These are phyloP conservation scores for Tolypocladium tundrense DNA, from an alignment of 2,329 filamentous ascomycete genomes.

Conservation along the genomic window DNA sequence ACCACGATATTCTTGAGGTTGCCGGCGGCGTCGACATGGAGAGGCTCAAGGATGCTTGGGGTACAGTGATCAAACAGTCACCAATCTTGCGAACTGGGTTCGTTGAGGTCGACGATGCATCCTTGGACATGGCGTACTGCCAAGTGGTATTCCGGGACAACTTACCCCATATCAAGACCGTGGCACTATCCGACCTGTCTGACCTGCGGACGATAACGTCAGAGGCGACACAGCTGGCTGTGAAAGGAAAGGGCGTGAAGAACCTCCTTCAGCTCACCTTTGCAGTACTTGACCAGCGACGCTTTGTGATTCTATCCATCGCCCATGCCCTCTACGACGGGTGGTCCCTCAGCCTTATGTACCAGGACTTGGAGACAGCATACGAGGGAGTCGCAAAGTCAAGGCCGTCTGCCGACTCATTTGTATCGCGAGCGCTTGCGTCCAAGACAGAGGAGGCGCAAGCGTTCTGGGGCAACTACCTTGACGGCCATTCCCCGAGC, in stretches of 20 bases:
- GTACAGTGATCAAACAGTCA: constrained; percentile 43
- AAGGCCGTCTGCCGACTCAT: constrained; percentile 38
- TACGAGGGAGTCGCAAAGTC: constrained; percentile 38
- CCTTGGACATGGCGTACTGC: constrained; percentile 38
- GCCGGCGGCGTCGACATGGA: constrained; percentile 39
- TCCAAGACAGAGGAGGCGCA: constrained; percentile 10
- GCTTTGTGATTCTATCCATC: constrained; percentile 56
- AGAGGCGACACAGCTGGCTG: constrained; percentile 26
- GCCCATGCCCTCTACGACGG: constrained; percentile 87
- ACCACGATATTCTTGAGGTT: constrained; percentile 66
- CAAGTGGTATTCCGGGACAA: constrained; percentile 31
- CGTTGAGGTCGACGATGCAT: constrained; percentile 50
- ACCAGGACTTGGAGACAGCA: constrained; percentile 56
- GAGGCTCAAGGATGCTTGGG: constrained; percentile 52
- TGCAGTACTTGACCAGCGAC: constrained; percentile 18
- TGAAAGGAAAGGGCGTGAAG: constrained; percentile 19
- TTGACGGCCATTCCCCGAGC: constrained; percentile 40
- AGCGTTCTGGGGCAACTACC: constrained; percentile 61
- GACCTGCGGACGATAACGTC: constrained; percentile 26
- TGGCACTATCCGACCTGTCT: constrained; percentile 15
- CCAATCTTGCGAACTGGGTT: constrained; percentile 73
- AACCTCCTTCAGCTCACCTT: constrained; percentile 41
- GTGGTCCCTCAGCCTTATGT: constrained; percentile 67
- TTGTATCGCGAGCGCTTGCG: constrained; percentile 29
- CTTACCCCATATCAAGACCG: constrained; percentile 9